Evolutionary conservation across 805 yeast species (phyloP), one percentile per base, ranked within the genome.

Genomic region (Starmerella davenportii): DNA sequence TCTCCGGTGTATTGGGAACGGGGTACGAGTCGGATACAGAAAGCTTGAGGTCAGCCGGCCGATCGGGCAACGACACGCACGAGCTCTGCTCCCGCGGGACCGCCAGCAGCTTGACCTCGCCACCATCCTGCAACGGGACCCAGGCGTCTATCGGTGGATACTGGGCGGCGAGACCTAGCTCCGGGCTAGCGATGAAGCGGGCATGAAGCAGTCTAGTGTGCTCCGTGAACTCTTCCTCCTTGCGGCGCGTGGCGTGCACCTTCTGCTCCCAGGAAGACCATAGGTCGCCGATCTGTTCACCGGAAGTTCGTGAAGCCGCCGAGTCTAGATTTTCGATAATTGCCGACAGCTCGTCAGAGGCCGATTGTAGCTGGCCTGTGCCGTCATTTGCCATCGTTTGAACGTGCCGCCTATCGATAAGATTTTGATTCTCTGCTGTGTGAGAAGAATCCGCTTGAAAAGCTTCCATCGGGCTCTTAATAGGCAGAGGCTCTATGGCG

Each of bases 131-230:
- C 5, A 15, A 7, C 9, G 32, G 16, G 19, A 66, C 55, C 74
- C 76, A 71, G 34, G 73, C 56, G 47, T 72, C 78, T 5, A 73
- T 53, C 1, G 76, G 72, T 2, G 78, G 76, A 34, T 60, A 61
- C 30, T 57, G 49, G 36, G 55, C 49, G 16, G 40, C 46, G 14
- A 20, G 16, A 3, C 21, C 42, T n/a, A 37, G 21, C 5, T 35
- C 14, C 4, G 49, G 49, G 29, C 43, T 25, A 2, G 46, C 39
- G 5, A 45, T 35, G 28, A 43, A 43, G 28, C 35, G 38, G 35
- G 41, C 23, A 28, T 43, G 47, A 15, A 43, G 21, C 4, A 43
- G 37, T 14, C 35, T 21, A 9, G 40, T 19, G 23, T 38, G 37
- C 8, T 38, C 5, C 3, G 13, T 30, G 8, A 41, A 21, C 1